Evolutionary conservation across 805 yeast species (phyloP), one percentile per base, ranked within the genome.

Genomic region (Huiozyma sinensis): DNA sequence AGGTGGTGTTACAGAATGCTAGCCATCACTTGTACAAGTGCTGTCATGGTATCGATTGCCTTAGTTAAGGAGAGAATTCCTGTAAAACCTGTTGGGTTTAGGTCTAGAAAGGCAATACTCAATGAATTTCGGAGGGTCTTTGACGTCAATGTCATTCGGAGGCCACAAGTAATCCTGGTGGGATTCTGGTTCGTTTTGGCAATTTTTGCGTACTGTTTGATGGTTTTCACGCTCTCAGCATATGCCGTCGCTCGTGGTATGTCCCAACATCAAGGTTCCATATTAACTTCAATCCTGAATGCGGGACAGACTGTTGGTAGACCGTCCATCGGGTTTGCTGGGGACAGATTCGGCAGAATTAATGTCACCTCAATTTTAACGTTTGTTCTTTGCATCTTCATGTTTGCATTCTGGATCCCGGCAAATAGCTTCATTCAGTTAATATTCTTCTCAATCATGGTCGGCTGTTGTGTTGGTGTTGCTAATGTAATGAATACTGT

Each of bases 341-440:
- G 74, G 43, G 78, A 73, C 45, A 60, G 56, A 36, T 54, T 58
- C 40, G 81, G 81, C 1, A 61, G 76, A 47, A 59, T 71, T 4
- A 75, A 75, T 49, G 58, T 68, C 12, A 66, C 78, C 5, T 60
- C 69, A 8, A 30, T 61, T 5, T 50, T 64, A 6, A 66, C 73
- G 1, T 13, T 52, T 1, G 45, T 71, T 4, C 48, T 70, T 28
- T 58, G 66, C 1, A 50, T 75, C 0, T 47, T 73, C n/a, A 50
- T 65, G 31, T 67, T 73, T 44, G 68, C 61, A 4, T 73, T 68
- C 48, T 76, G 82, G 81, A 62, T 73, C 10, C 69, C 75, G 24
- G 58, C 72, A 0, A 59, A 51, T 37, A 66, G 67, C 1, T 74
- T 69, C 49, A 58, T 64, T 0, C 62, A 66, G 27, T 51, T 76